phyloP scores from a whole-genome alignment of 805 yeast species.

The Lipomyces sp. region DNA sequence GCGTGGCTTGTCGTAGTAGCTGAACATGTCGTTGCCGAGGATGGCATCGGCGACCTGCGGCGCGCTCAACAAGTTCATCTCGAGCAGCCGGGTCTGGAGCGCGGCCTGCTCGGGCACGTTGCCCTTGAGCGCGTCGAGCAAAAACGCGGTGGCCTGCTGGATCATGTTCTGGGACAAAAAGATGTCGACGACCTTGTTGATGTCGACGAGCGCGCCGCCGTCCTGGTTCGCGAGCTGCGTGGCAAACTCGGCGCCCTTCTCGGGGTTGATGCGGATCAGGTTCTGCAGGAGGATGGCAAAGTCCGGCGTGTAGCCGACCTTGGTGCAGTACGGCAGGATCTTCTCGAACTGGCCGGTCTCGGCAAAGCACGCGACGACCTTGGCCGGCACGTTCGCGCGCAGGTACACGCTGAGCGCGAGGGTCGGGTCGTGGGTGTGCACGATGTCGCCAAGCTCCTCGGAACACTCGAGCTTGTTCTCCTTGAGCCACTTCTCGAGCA shows the following conservation, averaged over 20 bases:
- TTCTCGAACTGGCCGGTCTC: slow-evolving; percentile 96
- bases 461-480: slow-evolving; percentile 91
- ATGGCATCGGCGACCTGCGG: slow-evolving; percentile 99
- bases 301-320: slow-evolving; percentile 85
- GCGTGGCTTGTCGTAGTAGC: slow-evolving; percentile 90
- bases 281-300: slow-evolving; percentile 85
- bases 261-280: slow-evolving; percentile 90
- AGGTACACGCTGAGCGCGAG: slow-evolving; percentile 88
- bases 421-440: slow-evolving; percentile 79
- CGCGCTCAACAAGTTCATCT: slow-evolving; percentile 88
- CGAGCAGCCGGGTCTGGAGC: slow-evolving; percentile 89
- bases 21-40: slow-evolving; percentile 90
- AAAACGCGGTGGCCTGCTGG: slow-evolving; percentile 97
- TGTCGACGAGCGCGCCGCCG: slow-evolving; percentile 57
- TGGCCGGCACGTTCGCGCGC: slow-evolving; percentile 75
- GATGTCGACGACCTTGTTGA: slow-evolving; percentile 86
- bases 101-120: slow-evolving; percentile 95
- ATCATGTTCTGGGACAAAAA: slow-evolving; percentile 90
- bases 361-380: slow-evolving; percentile 88
- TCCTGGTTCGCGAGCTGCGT: slow-evolving; percentile 71
- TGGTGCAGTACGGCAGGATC: slow-evolving; percentile 88
- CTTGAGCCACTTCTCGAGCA: slow-evolving; percentile 93
- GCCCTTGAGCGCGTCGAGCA: slow-evolving; percentile 89
- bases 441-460: slow-evolving; percentile 97
- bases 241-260: slow-evolving; percentile 96